phyloP scores from a whole-genome alignment of 805 yeast species.

The Helenozyma baotianmanensis region DNA sequence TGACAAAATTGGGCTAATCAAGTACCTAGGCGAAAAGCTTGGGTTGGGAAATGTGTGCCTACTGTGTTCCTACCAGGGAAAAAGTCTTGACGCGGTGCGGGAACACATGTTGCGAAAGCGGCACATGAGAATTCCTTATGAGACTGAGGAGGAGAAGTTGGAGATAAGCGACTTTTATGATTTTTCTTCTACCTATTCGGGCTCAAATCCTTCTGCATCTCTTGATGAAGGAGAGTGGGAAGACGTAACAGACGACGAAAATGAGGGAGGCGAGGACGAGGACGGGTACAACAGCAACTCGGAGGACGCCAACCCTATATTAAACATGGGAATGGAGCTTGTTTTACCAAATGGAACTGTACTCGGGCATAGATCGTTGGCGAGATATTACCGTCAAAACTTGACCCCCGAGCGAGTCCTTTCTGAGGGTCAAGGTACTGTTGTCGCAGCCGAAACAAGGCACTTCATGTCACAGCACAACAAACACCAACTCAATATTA shows the following conservation, averaged over 20 bases:
- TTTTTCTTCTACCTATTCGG: conserved; percentile 60
- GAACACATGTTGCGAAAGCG: conserved; percentile 84
- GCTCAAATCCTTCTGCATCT: conserved; percentile 8
- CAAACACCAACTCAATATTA: conserved; percentile 35
- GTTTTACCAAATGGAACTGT: conserved; percentile 38
- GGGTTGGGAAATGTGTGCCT: conserved; percentile 82
- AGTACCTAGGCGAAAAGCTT: conserved; percentile 72
- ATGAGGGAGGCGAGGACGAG: conserved; percentile 24
- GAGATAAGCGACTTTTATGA: conserved; percentile 82
- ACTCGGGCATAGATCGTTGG: conserved; percentile 40
- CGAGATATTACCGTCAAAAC: conserved; percentile 41
- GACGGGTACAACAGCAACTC: too few species aligned
- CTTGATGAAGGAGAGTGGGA: conserved; percentile 30
- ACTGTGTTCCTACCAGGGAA: conserved; percentile 81
- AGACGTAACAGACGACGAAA: conserved; percentile 30
- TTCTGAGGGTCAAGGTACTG: conserved; percentile 41
- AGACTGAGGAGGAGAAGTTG: conserved; percentile 68
- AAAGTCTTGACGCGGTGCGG: conserved; percentile 75
- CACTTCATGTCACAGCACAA: conserved; percentile 41
- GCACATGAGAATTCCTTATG: conserved; percentile 88
- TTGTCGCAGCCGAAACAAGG: conserved; percentile 48
- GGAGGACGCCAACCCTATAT: conserved; percentile 24
- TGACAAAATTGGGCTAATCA: conserved; percentile 68
- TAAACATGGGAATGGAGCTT: conserved; percentile 35
- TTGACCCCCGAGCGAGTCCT: conserved; percentile 40